Base-by-base conservation (phyloP, 2,329 filamentous ascomycete species). In the Plenodomus tracheiphilus region DNA sequence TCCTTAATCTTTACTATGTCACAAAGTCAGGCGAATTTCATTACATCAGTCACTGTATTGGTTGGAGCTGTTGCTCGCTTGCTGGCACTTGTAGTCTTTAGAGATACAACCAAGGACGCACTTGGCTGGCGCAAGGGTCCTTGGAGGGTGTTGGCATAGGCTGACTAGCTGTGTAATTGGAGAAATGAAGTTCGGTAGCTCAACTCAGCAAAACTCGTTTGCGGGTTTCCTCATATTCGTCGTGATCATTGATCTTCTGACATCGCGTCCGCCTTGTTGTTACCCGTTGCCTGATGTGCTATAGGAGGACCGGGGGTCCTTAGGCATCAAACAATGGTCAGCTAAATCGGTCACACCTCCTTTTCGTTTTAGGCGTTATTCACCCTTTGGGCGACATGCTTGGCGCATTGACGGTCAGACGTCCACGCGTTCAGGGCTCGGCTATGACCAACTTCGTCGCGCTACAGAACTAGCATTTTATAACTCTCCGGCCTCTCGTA, bases 71-170 rank as follows among this genome's bases (percentile, higher is more conserved):
- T 43, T 40, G 34, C 44, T 43, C 34, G 38, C 42, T 49, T 37
- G 9, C 9, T 13, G 18, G 16, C 18, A 18, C 35, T 32, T 19
- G 35, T 37, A 37, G 15, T 37, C 35, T 13, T 5, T 56, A 58
- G 58, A 62, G 54, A 59, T 55, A 56, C 56, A 53, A 52, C 51
- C 42, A 46, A 61, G 57, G 58, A 56, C 54, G 54, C 57, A 56
- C 56, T 57, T 61, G 56, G 59, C 59, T 62, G 63, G 67, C 51
- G 62, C 59, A 56, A 59, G 57, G 56, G 60, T 65, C 60, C 59
- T 56, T 46, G 48, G 49, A 51, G 7, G 49, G 46, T 55, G 52
- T 49, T 57, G 51, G 47, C 45, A 51, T 56, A 49, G 54, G 53
- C 53, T 46, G 52, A 51, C 49, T 62, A 61, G 53, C 54, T 62